These are phyloP conservation scores for Alternaria longipes DNA, from an alignment of 2,329 filamentous ascomycete species.

Conservation along the genomic window DNA sequence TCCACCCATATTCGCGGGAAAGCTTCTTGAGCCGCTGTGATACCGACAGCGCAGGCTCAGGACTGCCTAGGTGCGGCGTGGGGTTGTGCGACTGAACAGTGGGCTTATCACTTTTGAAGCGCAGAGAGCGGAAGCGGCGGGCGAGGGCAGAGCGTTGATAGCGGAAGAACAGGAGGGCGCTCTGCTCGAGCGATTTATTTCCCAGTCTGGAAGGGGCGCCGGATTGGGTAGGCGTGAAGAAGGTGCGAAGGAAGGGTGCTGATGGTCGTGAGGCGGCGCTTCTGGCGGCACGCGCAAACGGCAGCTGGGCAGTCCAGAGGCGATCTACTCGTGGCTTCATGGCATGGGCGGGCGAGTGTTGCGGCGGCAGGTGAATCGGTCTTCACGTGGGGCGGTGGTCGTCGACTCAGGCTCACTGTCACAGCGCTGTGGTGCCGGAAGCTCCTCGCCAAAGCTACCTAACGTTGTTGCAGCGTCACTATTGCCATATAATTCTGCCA, in stretches of 20 bases:
- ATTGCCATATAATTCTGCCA: constrained; percentile 5
- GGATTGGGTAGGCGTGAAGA: constrained; percentile 38
- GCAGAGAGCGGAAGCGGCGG: constrained; percentile 45
- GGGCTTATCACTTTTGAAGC: constrained; percentile 49
- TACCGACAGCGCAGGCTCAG: constrained; percentile 61
- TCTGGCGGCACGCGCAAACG: constrained; percentile 25
- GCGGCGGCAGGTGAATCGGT: constrained; percentile 14
- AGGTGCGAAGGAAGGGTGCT: constrained; percentile 32
- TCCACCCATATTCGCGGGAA: constrained; percentile 92
- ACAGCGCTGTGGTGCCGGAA: constrained; percentile 23
- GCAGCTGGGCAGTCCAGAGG: constrained; percentile 37
- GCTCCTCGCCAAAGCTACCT: constrained; percentile 9
- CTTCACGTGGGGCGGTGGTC: constrained; percentile 22
- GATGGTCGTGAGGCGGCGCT: constrained; percentile 26
- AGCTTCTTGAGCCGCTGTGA: constrained; percentile 81
- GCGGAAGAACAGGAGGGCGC: constrained; percentile 26
- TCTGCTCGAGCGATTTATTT: constrained; percentile 24
- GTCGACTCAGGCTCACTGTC: constrained; percentile 11
- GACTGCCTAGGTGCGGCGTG: constrained; percentile 52
- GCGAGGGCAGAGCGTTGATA: constrained; percentile 30
- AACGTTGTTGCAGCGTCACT: constrained; percentile 17
- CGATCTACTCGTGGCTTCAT: constrained; percentile 39
- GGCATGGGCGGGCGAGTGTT: constrained; percentile 13
- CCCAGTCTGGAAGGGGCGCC: constrained; percentile 16
- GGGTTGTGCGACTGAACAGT: constrained; percentile 46